Evolutionary conservation across 495 filamentous ascomycete genomes (phyloP).

Genomic region (Penicillium paradoxum): DNA sequence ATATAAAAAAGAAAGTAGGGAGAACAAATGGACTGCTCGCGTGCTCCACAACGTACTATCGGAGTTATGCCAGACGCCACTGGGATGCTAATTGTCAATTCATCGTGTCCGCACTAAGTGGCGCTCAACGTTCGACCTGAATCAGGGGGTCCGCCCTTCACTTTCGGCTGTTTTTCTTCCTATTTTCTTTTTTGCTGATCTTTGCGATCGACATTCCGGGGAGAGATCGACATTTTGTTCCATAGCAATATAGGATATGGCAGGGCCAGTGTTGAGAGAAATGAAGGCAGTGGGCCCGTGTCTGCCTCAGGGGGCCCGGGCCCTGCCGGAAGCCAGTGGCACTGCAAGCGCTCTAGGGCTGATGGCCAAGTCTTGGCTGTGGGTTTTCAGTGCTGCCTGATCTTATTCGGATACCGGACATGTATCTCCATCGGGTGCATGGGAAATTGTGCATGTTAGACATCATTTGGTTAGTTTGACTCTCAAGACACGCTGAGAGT

Average conservation of each 20-base stretch:
- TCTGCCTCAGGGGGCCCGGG: background rate
- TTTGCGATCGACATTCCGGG: background rate
- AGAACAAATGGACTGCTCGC: slow-evolving; percentile 2
- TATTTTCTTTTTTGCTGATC: too few species aligned
- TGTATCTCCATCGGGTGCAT: too few species aligned
- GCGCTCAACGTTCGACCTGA: background rate
- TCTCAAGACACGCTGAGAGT: too few species aligned
- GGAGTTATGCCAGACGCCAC: slow-evolving; percentile 1
- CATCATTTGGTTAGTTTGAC: too few species aligned
- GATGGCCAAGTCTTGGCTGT: background rate
- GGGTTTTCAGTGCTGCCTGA: background rate
- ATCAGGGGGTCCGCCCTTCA: background rate
- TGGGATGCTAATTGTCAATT: background rate
- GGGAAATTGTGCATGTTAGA: too few species aligned
- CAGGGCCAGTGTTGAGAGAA: background rate
- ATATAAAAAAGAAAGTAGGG: background rate
- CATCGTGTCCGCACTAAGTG: slow-evolving; percentile 2
- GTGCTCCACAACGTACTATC: slow-evolving; percentile 5
- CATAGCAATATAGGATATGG: background rate
- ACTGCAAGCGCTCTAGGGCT: too few species aligned
- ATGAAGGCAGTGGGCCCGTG: background rate
- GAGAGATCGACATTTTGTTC: background rate
- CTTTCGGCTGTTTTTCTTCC: too few species aligned
- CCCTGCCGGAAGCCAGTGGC: background rate
- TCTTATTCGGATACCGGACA: too few species aligned